Evolutionary conservation across 768 basidiomycete genomes (phyloP).

Genomic region (Cantharellus cinnabarinus): DNA sequence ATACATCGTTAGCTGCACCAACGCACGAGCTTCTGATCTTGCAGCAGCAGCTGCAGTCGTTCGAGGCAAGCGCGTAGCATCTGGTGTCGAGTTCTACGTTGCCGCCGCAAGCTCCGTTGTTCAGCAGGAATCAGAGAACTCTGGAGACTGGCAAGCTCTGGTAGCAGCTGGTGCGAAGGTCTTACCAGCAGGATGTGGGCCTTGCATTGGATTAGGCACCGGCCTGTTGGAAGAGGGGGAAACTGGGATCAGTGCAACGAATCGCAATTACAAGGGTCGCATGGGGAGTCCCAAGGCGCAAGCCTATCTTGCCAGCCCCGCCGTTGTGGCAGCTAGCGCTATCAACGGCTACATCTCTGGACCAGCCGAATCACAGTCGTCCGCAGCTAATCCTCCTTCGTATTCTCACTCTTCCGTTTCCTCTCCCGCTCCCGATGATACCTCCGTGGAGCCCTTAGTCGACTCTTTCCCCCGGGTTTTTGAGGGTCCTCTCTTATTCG

Average conservation of each 20-base stretch:
- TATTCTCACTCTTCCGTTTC: conserved; percentile 18
- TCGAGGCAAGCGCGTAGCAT: conserved; percentile 56
- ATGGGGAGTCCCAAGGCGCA: conserved; percentile 94
- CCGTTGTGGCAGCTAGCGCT: conserved; percentile 92
- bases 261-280: conserved; percentile 95
- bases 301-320: conserved; percentile 90
- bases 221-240: conserved; percentile 88
- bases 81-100: conserved; percentile 90
- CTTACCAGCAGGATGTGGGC: conserved; percentile 90
- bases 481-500: conserved; percentile 70
- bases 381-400: conserved; percentile 31
- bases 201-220: conserved; percentile 89
- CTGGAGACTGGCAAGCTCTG: conserved; percentile 77
- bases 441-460: conserved; percentile 39
- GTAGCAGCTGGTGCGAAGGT: conserved; percentile 78
- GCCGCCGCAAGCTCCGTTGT: conserved; percentile 87
- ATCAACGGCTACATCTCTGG: conserved; percentile 78
- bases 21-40: conserved; percentile 88
- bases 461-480: conserved; percentile 70
- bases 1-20: conserved; percentile 95
- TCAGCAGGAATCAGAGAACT: conserved; percentile 68
- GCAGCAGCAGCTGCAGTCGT: conserved; percentile 83
- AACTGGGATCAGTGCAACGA: conserved; percentile 92
- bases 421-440: conserved; percentile 11
- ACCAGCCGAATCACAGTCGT: conserved; percentile 30